Evolutionary conservation across 345 rosid species (phyloP).

Genomic region (Punica granatum): DNA sequence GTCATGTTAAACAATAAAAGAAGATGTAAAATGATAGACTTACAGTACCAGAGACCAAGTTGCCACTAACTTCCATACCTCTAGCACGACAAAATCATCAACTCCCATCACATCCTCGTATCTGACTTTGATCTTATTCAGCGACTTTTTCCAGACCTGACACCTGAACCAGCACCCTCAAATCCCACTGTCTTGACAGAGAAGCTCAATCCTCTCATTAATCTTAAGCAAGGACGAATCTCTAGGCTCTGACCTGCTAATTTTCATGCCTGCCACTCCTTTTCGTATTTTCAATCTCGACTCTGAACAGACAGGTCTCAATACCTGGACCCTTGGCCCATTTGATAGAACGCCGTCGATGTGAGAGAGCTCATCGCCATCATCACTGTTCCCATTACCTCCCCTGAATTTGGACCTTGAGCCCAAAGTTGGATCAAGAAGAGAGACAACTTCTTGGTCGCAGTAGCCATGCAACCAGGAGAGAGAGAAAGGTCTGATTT

Average conservation of each 20-base stretch:
- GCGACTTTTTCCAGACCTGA: slow-evolving; percentile 20
- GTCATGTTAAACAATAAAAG: too few species aligned
- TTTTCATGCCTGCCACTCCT: slow-evolving; percentile 5
- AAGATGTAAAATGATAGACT: too few species aligned
- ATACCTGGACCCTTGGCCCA: slow-evolving; percentile 10
- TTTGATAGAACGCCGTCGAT: slow-evolving; percentile 5
- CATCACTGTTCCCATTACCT: slow-evolving; percentile 9
- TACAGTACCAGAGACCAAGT: too few species aligned
- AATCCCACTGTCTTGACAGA: slow-evolving; percentile 49
- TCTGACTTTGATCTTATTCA: slow-evolving; percentile 26
- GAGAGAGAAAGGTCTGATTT: slow-evolving; percentile 26
- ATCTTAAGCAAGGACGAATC: slow-evolving; percentile 11
- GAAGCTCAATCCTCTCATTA: slow-evolving; percentile 33
- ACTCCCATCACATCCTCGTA: slow-evolving; percentile 34
- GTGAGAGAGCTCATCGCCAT: slow-evolving; percentile 11
- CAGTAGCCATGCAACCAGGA: slow-evolving; percentile 28
- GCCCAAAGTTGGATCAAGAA: slow-evolving; percentile 10
- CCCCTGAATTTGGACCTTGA: slow-evolving; percentile 17
- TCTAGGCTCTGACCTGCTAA: slow-evolving; percentile 5
- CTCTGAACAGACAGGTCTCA: slow-evolving; percentile 5
- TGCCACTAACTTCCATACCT: slow-evolving; percentile 22
- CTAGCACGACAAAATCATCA: slow-evolving; percentile 28
- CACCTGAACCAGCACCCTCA: slow-evolving; percentile 58
- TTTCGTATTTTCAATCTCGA: background rate
- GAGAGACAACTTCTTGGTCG: slow-evolving; percentile 31